Conservation (phyloP, 2,329 filamentous ascomycete genomes). For the Alternaria burnsii region DNA sequence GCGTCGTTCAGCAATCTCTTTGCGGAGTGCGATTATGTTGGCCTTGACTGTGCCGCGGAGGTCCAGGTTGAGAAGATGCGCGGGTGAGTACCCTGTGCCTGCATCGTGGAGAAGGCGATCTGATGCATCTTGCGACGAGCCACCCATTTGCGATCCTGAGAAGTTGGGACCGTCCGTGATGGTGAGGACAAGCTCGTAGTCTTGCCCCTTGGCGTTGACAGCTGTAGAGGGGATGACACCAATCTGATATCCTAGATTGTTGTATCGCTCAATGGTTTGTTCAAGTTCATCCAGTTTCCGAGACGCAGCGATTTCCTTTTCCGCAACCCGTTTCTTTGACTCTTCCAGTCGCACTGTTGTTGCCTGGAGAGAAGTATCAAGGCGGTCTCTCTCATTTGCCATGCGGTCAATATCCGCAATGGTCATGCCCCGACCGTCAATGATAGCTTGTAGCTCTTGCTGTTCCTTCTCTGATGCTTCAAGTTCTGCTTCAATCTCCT, state of each 20-base stretch:
- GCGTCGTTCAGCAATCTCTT: conserved; percentile 90
- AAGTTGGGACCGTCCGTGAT: conserved; percentile 83
- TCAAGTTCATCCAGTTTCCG: conserved; percentile 92
- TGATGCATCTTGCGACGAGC: conserved; percentile 56
- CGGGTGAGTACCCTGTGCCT: conserved; percentile 86
- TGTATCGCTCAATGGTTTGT: conserved; percentile 87
- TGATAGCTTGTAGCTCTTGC: conserved; percentile 78
- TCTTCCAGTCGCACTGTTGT: conserved; percentile 82
- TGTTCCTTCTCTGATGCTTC: conserved; percentile 85
- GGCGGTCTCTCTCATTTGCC: conserved; percentile 90
- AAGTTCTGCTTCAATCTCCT: conserved; percentile 83
- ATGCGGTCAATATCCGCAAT: conserved; percentile 99
- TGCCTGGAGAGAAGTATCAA: conserved; percentile 87
- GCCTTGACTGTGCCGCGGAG: conserved; percentile 83
- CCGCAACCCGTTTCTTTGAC: conserved; percentile 79
- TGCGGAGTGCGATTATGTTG: conserved; percentile 78
- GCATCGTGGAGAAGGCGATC: conserved; percentile 85
- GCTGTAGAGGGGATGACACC: conserved; percentile 87
- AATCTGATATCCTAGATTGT: conserved; percentile 92
- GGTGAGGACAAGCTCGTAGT: conserved; percentile 86
- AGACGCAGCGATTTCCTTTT: conserved; percentile 88
- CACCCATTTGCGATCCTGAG: conserved; percentile 59
- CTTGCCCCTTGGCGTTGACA: conserved; percentile 80
- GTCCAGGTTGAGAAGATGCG: conserved; percentile 88
- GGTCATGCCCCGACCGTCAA: conserved; percentile 93